Conservation (phyloP, 257 asterid species). For the Haberlea rhodopensis region DNA sequence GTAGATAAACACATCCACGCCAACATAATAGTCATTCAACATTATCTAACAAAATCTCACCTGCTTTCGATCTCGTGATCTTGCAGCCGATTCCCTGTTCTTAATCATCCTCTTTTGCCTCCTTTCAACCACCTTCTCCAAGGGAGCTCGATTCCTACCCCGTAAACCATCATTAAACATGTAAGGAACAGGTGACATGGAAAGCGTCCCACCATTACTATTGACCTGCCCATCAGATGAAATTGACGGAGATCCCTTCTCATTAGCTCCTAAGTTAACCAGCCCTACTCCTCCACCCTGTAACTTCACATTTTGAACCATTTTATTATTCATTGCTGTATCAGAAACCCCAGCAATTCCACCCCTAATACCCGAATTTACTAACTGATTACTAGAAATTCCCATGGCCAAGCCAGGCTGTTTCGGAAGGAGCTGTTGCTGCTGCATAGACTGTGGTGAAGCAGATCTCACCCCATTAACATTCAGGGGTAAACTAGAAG, state of each 20-base stretch:
- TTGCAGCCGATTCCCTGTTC: slow-evolving; percentile 92
- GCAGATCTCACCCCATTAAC: slow-evolving; percentile 56
- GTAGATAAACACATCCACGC: not conserved
- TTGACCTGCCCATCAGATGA: slow-evolving; percentile 69
- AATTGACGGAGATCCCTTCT: slow-evolving; percentile 56
- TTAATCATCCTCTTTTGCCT: slow-evolving; percentile 97
- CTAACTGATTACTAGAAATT: slow-evolving; percentile 40
- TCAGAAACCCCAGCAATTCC: slow-evolving; percentile 55
- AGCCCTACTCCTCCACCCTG: slow-evolving; percentile 54
- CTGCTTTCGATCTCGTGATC: slow-evolving; percentile 97
- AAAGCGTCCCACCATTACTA: slow-evolving; percentile 68
- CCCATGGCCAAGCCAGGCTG: slow-evolving; percentile 56
- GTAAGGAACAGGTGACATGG: slow-evolving; percentile 73
- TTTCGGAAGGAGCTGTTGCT: slow-evolving; percentile 59
- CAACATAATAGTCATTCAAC: not conserved
- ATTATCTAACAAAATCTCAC: slow-evolving; percentile 31
- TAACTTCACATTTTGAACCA: slow-evolving; percentile 42
- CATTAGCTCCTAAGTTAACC: slow-evolving; percentile 60
- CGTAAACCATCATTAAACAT: slow-evolving; percentile 64
- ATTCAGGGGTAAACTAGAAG: slow-evolving; percentile 49
- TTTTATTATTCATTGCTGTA: slow-evolving; percentile 34
- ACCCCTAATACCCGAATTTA: slow-evolving; percentile 47
- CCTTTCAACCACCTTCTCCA: slow-evolving; percentile 93
- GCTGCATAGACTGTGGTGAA: slow-evolving; percentile 21
- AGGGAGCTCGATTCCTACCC: slow-evolving; percentile 59